Evolutionary conservation across 805 yeast species (phyloP).

Genomic region (Candida nonsorbophila): DNA sequence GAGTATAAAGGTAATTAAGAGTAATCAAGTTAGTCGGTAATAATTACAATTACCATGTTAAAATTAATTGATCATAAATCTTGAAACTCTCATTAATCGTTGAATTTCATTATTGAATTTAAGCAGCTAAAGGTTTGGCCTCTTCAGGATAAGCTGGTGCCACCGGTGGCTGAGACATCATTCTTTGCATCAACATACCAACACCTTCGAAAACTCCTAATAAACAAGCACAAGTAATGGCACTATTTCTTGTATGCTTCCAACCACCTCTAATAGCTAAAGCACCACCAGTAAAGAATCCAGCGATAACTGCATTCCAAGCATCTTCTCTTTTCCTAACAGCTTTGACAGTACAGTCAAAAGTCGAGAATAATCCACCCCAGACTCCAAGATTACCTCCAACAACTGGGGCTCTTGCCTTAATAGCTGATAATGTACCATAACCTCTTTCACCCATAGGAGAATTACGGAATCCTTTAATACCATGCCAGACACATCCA

Average conservation of each 20-base stretch:
- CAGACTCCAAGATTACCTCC: slow-evolving; percentile 99
- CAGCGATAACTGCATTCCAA: slow-evolving; percentile 96
- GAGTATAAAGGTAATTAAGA: too few relatives aligned
- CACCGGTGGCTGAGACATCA: slow-evolving; percentile 66
- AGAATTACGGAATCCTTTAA: slow-evolving; percentile 96
- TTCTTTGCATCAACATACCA: slow-evolving; percentile 91
- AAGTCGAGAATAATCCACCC: slow-evolving; percentile 97
- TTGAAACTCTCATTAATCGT: too few relatives aligned
- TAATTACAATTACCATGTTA: too few relatives aligned
- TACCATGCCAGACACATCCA: slow-evolving; percentile 98
- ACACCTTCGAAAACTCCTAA: slow-evolving; percentile 98
- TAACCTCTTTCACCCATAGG: slow-evolving; percentile 93
- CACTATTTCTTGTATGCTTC: slow-evolving; percentile 93
- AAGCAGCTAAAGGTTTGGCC: slow-evolving; percentile 32
- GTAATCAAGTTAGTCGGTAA: too few relatives aligned
- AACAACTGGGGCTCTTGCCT: slow-evolving; percentile 95
- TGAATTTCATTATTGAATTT: too few relatives aligned
- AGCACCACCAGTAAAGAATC: slow-evolving; percentile 97
- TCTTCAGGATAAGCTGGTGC: slow-evolving; percentile 45
- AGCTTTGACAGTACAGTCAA: slow-evolving; percentile 93
- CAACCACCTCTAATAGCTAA: slow-evolving; percentile 98
- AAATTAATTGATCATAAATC: too few relatives aligned
- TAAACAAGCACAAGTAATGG: slow-evolving; percentile 95
- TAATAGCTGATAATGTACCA: slow-evolving; percentile 86
- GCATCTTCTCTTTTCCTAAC: slow-evolving; percentile 98